Conservation (phyloP, 2,329 filamentous ascomycete species). For the Xylariales sp. region DNA sequence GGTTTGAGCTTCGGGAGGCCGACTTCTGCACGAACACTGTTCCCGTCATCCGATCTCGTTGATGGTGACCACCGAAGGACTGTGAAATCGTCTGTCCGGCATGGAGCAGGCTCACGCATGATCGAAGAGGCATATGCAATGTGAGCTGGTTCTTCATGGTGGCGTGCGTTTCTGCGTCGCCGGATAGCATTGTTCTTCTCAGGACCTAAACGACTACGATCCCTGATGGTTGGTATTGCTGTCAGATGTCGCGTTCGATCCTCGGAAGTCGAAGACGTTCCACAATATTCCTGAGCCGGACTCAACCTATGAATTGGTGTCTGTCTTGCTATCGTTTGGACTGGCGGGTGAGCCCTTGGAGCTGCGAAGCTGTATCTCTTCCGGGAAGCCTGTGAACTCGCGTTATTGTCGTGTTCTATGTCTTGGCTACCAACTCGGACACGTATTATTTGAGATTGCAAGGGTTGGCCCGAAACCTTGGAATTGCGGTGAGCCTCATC, state of each 20-base stretch:
- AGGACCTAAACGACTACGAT: not conserved
- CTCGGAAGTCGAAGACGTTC: not conserved
- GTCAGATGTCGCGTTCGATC: not conserved
- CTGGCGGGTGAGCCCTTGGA: no score
- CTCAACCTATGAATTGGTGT: no score
- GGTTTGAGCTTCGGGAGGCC: conserved; percentile 14
- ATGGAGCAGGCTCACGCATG: conserved; percentile 22
- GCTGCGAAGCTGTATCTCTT: not conserved
- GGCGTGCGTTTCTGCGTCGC: no score
- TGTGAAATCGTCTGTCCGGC: conserved; percentile 14
- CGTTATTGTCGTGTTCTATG: not conserved
- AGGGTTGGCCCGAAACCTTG: not conserved
- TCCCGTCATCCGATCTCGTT: conserved; percentile 19
- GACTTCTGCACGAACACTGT: conserved; percentile 9
- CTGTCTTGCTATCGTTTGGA: not conserved
- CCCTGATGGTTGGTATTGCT: not conserved
- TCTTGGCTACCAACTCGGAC: conserved; percentile 27
- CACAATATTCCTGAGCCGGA: not conserved
- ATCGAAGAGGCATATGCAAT: conserved; percentile 19
- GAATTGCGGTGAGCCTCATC: conserved; percentile 1
- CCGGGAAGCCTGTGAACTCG: not conserved
- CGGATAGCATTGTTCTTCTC: not conserved
- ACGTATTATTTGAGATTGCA: conserved; percentile 14
- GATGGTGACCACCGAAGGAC: conserved; percentile 22
- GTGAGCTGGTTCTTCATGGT: no score